These are phyloP conservation scores for Trichophyton simii DNA, from an alignment of 2,329 filamentous ascomycete species.

Conservation along the genomic window DNA sequence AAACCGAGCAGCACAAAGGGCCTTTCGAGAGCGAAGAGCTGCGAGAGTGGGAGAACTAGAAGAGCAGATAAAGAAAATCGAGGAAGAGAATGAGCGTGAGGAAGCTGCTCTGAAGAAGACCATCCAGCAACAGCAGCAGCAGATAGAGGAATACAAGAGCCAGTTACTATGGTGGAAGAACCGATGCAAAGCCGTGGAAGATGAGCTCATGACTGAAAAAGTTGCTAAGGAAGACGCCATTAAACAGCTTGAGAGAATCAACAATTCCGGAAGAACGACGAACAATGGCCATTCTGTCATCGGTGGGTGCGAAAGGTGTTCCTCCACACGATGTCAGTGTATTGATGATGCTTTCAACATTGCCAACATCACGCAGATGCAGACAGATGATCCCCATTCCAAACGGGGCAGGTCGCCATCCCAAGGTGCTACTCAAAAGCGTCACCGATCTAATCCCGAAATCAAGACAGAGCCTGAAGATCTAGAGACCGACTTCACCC, in stretches of 20 bases:
- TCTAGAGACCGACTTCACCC: slow-evolving; percentile 63
- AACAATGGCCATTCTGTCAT: slow-evolving; percentile 25
- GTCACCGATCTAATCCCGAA: slow-evolving; percentile 39
- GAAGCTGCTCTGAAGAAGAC: slow-evolving; percentile 43
- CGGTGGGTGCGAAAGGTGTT: slow-evolving; percentile 55
- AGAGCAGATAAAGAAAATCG: slow-evolving; percentile 38
- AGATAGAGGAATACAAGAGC: slow-evolving; percentile 53
- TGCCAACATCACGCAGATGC: slow-evolving; percentile 28
- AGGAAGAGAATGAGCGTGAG: slow-evolving; percentile 35
- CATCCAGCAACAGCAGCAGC: slow-evolving; percentile 46
- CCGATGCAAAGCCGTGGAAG: slow-evolving; percentile 51
- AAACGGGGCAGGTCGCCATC: slow-evolving; percentile 27
- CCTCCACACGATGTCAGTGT: slow-evolving; percentile 50
- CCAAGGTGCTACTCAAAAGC: slow-evolving; percentile 36
- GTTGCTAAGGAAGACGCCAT: slow-evolving; percentile 33
- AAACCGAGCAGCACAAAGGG: slow-evolving; percentile 81
- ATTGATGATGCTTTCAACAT: slow-evolving; percentile 44
- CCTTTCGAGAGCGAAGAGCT: slow-evolving; percentile 86
- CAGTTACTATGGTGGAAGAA: slow-evolving; percentile 35
- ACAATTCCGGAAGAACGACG: neutral
- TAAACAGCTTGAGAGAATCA: slow-evolving; percentile 22
- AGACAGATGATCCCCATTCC: slow-evolving; percentile 20
- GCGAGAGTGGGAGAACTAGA: slow-evolving; percentile 65
- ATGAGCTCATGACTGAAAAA: slow-evolving; percentile 40
- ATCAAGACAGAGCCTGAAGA: slow-evolving; percentile 36